Evolutionary conservation across 306 rosid genomes (phyloP).

Genomic region (Carpinus viminea): DNA sequence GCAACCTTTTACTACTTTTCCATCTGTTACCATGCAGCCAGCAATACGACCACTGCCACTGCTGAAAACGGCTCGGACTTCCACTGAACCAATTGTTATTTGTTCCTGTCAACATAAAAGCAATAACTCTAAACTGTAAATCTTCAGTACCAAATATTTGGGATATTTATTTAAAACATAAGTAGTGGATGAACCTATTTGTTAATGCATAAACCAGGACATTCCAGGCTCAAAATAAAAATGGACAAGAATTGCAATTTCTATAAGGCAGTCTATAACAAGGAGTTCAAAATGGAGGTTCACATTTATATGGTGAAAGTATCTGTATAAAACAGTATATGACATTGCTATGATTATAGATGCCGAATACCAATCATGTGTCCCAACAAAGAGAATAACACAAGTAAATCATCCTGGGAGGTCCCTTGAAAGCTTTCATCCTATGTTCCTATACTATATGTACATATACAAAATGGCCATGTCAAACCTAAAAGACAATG

Average conservation of each 20-base stretch:
- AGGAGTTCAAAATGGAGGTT: no score
- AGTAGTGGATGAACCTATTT: no score
- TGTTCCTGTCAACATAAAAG: conserved; percentile 63
- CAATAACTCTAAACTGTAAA: conserved; percentile 25
- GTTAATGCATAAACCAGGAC: no score
- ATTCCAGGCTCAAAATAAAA: no score
- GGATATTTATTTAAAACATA: not conserved
- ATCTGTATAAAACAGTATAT: not conserved
- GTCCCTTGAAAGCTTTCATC: not conserved
- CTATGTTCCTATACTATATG: not conserved
- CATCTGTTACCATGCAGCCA: conserved; percentile 89
- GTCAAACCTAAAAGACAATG: not conserved
- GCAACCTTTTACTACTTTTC: conserved; percentile 72
- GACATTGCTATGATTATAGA: not conserved
- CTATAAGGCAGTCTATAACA: not conserved
- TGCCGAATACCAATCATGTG: not conserved
- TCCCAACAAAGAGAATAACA: not conserved
- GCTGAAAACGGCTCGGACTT: conserved; percentile 82
- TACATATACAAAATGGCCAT: not conserved
- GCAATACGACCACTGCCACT: conserved; percentile 97
- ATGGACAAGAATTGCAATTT: not conserved
- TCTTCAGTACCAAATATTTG: conserved; percentile 21
- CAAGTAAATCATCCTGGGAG: not conserved
- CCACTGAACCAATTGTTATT: conserved; percentile 75
- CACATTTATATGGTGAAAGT: not conserved